phyloP scores from a whole-genome alignment of 495 filamentous ascomycete genomes.

The Entonaema liquescens region DNA sequence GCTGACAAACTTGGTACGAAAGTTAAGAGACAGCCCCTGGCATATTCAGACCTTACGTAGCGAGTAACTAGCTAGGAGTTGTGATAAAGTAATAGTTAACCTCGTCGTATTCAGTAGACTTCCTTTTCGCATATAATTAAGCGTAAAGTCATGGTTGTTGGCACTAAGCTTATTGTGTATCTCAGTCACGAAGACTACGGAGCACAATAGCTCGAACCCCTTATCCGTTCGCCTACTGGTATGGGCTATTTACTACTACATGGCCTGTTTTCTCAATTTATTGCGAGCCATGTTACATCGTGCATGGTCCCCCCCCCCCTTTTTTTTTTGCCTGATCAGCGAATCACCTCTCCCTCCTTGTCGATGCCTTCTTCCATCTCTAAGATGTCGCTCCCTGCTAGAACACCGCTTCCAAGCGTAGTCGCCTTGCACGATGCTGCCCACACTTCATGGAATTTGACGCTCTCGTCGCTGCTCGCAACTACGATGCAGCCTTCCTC shows the following conservation, averaged over 20 bases:
- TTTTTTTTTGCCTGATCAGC: constrained; percentile 45
- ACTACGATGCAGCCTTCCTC: constrained; percentile 94
- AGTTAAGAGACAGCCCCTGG: too few relatives aligned
- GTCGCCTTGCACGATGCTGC: constrained; percentile 66
- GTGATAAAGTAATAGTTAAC: too few relatives aligned
- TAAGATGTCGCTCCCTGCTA: constrained; percentile 89
- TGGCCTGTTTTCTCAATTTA: constrained; percentile 18
- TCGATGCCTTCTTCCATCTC: constrained; percentile 87
- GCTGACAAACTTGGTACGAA: too few relatives aligned
- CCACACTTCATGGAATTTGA: constrained; percentile 98
- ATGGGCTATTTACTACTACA: constrained; percentile 14
- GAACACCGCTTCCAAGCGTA: constrained; percentile 67
- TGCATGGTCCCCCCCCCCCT: constrained; percentile 1
- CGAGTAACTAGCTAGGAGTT: too few relatives aligned
- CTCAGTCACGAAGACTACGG: neutral
- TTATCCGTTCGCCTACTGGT: neutral
- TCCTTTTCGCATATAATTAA: neutral
- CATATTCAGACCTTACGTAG: too few relatives aligned
- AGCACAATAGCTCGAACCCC: neutral
- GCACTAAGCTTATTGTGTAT: neutral
- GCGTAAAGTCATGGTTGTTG: neutral
- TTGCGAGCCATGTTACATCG: constrained; percentile 29
- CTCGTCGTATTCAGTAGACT: too few relatives aligned
- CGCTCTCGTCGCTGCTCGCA: constrained; percentile 90
- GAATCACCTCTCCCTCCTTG: constrained; percentile 70